Conservation (phyloP, 768 basidiomycete genomes). For the Boletus subcaerulescens region DNA sequence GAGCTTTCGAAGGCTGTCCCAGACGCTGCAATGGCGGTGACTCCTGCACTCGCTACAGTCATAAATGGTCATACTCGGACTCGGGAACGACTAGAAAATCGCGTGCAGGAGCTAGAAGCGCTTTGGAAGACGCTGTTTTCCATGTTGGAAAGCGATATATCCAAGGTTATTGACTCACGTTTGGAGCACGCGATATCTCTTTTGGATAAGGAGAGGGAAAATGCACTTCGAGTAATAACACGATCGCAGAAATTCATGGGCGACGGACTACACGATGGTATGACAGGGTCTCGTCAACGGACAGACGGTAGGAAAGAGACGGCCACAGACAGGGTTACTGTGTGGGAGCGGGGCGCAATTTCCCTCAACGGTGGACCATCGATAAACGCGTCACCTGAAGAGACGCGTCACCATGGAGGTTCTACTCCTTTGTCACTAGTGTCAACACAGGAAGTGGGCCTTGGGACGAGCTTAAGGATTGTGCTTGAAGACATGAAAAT, state of each 20-base stretch:
- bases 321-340: slow-evolving; percentile 9
- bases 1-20: slow-evolving; percentile 45
- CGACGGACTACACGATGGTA: slow-evolving; percentile 7
- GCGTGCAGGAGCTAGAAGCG: slow-evolving; percentile 37
- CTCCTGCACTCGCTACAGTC: slow-evolving; percentile 46
- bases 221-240: slow-evolving; percentile 16
- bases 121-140: slow-evolving; percentile 50
- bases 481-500: slow-evolving; percentile 45
- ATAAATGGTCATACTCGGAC: slow-evolving; percentile 41
- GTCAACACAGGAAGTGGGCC: slow-evolving; percentile 17
- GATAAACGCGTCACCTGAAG: slow-evolving; percentile 9
- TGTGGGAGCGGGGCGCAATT: slow-evolving; percentile 11
- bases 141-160: slow-evolving; percentile 40
- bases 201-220: slow-evolving; percentile 33
- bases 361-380: slow-evolving; percentile 8
- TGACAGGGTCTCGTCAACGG: slow-evolving; percentile 8
- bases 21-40: slow-evolving; percentile 40
- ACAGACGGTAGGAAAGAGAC: slow-evolving; percentile 12
- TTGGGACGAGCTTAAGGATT: slow-evolving; percentile 28
- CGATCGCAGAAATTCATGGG: slow-evolving; percentile 16
- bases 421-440: slow-evolving; percentile 11
- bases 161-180: slow-evolving; percentile 33
- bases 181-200: slow-evolving; percentile 33
- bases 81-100: slow-evolving; percentile 41
- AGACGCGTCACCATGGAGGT: slow-evolving; percentile 8